phyloP scores from a whole-genome alignment of 306 rosid genomes.

The Aeschynomene evenia region DNA sequence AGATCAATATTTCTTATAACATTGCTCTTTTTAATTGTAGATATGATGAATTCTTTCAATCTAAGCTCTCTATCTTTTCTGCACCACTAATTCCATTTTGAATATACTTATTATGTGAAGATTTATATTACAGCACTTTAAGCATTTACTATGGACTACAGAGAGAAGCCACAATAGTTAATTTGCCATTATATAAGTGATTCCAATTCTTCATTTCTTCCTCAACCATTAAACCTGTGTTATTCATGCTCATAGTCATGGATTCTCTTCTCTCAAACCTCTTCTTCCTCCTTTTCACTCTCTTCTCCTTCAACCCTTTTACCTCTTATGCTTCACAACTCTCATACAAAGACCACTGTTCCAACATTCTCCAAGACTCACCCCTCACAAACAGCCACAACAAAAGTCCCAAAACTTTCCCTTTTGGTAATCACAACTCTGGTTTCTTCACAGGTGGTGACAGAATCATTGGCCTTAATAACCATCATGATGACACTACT shows the following conservation, averaged over 20 bases:
- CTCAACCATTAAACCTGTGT: not conserved
- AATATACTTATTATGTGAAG: too few species aligned
- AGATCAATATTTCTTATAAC: too few species aligned
- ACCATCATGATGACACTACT: too few species aligned
- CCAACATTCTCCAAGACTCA: conserved; percentile 37
- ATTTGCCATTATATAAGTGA: not conserved
- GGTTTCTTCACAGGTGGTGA: conserved; percentile 46
- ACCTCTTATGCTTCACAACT: conserved; percentile 20
- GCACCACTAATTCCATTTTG: too few species aligned
- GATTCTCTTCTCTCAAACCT: conserved; percentile 30
- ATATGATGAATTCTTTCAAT: too few species aligned
- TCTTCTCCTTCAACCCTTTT: conserved; percentile 22
- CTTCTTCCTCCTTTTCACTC: conserved; percentile 25
- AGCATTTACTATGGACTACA: not conserved
- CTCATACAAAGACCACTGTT: conserved; percentile 45
- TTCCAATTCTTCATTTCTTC: not conserved
- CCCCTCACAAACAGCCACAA: not conserved
- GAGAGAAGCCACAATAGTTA: not conserved
- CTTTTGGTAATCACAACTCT: not conserved
- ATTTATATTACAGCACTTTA: too few species aligned
- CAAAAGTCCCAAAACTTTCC: not conserved
- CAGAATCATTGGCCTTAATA: conserved; percentile 3
- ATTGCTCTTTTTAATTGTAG: too few species aligned
- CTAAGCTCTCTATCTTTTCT: too few species aligned
- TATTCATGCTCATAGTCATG: conserved; percentile 35